These are phyloP conservation scores for Saccharomyces kudriavzevii DNA, from an alignment of 805 yeast species.

Conservation along the genomic window DNA sequence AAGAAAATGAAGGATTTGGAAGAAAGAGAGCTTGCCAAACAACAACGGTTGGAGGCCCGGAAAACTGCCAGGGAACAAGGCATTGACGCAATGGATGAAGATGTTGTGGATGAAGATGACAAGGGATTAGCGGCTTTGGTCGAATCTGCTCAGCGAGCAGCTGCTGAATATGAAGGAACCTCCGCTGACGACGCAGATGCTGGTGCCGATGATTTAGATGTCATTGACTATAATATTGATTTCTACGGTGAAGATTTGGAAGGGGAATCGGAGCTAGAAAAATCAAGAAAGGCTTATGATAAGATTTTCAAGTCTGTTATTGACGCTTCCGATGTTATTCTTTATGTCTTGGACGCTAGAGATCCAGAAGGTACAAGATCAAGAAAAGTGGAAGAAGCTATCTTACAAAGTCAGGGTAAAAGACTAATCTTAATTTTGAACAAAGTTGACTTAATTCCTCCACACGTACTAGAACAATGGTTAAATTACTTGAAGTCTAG, in stretches of 20 bases:
- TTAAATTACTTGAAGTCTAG: slow-evolving; percentile 63
- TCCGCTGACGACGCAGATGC: slow-evolving; percentile 39
- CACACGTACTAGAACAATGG: slow-evolving; percentile 78
- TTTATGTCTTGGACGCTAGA: slow-evolving; percentile 94
- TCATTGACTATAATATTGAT: slow-evolving; percentile 42
- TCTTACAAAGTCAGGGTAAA: slow-evolving; percentile 65
- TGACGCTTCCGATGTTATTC: slow-evolving; percentile 81
- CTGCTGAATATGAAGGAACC: slow-evolving; percentile 48
- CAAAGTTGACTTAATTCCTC: slow-evolving; percentile 89
- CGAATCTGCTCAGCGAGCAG: slow-evolving; percentile 86
- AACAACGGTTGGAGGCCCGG: slow-evolving; percentile 38
- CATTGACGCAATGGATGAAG: slow-evolving; percentile 28
- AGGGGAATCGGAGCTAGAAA: slow-evolving; percentile 47
- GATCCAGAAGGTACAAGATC: slow-evolving; percentile 96
- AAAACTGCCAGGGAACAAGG: slow-evolving; percentile 32
- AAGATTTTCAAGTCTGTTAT: slow-evolving; percentile 89
- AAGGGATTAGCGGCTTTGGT: slow-evolving; percentile 73
- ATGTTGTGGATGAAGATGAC: slow-evolving; percentile 35
- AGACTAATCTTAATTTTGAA: slow-evolving; percentile 79
- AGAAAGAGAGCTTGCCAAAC: slow-evolving; percentile 44
- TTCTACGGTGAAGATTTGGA: slow-evolving; percentile 38
- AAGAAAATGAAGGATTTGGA: slow-evolving; percentile 48
- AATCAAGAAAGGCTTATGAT: slow-evolving; percentile 85
- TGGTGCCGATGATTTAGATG: slow-evolving; percentile 38
- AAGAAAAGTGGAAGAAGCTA: slow-evolving; percentile 82